Evolutionary conservation across 768 basidiomycete species (phyloP).

Genomic region (Macrolepiota fuliginosa): DNA sequence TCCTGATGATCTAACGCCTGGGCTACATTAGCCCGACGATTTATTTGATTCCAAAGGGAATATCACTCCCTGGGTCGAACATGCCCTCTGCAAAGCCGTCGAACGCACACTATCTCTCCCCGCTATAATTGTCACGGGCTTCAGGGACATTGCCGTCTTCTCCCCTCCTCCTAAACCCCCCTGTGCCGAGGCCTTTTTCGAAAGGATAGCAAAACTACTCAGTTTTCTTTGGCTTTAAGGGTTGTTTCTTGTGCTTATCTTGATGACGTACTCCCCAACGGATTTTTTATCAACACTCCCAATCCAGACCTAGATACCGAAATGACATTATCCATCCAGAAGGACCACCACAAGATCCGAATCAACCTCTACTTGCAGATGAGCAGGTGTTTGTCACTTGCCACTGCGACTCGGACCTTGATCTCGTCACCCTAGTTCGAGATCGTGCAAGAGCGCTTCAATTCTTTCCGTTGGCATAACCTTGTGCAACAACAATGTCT

Average conservation of each 20-base stretch:
- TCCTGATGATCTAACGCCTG: neutral
- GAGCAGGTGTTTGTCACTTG: slow-evolving; percentile 20
- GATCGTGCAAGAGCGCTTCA: slow-evolving; percentile 23
- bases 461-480: slow-evolving; percentile 25
- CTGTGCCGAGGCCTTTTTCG: slow-evolving; percentile 5
- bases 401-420: slow-evolving; percentile 23
- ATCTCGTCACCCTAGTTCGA: slow-evolving; percentile 20
- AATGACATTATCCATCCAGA: slow-evolving; percentile 10
- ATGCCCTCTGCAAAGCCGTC: slow-evolving; percentile 11
- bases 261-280: neutral
- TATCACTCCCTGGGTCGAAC: slow-evolving; percentile 3
- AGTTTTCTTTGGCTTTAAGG: slow-evolving; percentile 15
- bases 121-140: slow-evolving; percentile 12
- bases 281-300: neutral
- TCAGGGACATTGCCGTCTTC: slow-evolving; percentile 14
- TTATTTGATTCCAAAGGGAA: slow-evolving; percentile 8
- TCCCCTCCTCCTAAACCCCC: slow-evolving; percentile 3
- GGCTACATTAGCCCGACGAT: neutral
- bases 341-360: slow-evolving; percentile 18
- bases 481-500: slow-evolving; percentile 14
- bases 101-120: slow-evolving; percentile 2
- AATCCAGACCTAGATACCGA: neutral
- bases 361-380: slow-evolving; percentile 16
- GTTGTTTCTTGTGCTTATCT: slow-evolving; percentile 16
- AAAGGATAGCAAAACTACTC: slow-evolving; percentile 16